Evolutionary conservation across 768 basidiomycete species (phyloP).

Genomic region (Tricholomella constricta): DNA sequence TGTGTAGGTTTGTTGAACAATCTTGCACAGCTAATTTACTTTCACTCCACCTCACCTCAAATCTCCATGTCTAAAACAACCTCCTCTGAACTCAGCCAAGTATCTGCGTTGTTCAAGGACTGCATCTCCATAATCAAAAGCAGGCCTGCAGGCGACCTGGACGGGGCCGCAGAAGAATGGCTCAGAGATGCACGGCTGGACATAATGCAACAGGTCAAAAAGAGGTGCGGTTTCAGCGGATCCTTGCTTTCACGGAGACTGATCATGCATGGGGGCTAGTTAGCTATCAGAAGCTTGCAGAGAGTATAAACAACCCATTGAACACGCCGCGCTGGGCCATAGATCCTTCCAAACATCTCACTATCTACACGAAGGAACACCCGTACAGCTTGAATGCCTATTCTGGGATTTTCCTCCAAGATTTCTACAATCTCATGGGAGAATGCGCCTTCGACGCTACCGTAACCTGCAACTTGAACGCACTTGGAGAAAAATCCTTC

Average conservation of each 20-base stretch:
- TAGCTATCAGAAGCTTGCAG: background rate
- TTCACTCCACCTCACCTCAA: too few relatives aligned
- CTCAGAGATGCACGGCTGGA: constrained; percentile 1
- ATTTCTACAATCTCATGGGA: background rate
- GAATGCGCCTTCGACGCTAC: constrained; percentile 6
- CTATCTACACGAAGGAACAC: background rate
- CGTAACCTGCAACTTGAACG: too few relatives aligned
- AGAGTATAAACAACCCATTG: background rate
- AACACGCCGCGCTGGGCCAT: constrained; percentile 1
- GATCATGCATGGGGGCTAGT: background rate
- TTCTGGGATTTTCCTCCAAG: background rate
- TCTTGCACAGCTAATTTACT: background rate
- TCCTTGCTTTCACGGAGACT: background rate
- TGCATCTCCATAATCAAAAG: constrained; percentile 7
- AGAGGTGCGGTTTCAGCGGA: background rate
- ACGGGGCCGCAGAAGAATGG: constrained; percentile 7
- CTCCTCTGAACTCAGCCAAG: constrained; percentile 4
- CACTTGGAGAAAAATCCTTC: too few relatives aligned
- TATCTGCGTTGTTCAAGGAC: constrained; percentile 11
- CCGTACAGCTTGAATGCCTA: background rate
- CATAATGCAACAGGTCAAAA: constrained; percentile 4
- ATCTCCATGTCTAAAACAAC: background rate
- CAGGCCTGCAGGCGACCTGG: background rate
- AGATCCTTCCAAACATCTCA: background rate
- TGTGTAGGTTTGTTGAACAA: background rate